phyloP scores from a whole-genome alignment of 441 rosid genomes.

The Adansonia rubrostipa region DNA sequence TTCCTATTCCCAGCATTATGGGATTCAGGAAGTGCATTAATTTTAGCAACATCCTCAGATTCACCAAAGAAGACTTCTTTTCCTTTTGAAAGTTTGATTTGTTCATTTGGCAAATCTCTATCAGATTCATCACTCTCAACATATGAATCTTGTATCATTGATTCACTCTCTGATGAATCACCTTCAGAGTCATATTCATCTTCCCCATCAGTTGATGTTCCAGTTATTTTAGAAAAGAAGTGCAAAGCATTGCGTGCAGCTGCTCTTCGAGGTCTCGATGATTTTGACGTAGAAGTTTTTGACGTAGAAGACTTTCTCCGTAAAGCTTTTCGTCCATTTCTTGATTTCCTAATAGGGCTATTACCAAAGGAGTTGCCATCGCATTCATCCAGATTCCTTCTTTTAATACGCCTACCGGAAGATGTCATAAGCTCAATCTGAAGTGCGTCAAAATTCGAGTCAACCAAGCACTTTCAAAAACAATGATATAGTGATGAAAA shows the following conservation, averaged over 20 bases:
- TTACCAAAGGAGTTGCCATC: slow-evolving; percentile 55
- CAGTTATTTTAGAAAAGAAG: slow-evolving; percentile 82
- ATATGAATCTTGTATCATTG: slow-evolving; percentile 58
- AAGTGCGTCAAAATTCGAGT: slow-evolving; percentile 25
- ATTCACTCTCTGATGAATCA: slow-evolving; percentile 77
- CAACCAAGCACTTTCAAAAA: slow-evolving; percentile 13
- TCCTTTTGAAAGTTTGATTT: slow-evolving; percentile 64
- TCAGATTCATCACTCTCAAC: slow-evolving; percentile 71
- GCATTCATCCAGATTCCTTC: slow-evolving; percentile 76
- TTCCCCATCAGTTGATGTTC: slow-evolving; percentile 77
- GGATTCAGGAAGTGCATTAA: slow-evolving; percentile 49
- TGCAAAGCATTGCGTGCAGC: slow-evolving; percentile 95
- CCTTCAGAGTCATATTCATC: slow-evolving; percentile 68
- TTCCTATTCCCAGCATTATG: slow-evolving; percentile 57
- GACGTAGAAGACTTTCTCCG: slow-evolving; percentile 68
- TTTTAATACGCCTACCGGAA: slow-evolving; percentile 95
- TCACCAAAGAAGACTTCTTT: slow-evolving; percentile 63
- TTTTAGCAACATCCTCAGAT: slow-evolving; percentile 48
- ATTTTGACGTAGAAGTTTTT: slow-evolving; percentile 68
- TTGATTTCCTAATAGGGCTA: slow-evolving; percentile 55
- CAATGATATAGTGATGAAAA: slow-evolving; percentile 16
- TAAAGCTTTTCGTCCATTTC: slow-evolving; percentile 57
- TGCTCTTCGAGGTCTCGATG: slow-evolving; percentile 87
- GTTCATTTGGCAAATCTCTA: slow-evolving; percentile 54
- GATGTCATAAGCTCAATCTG: slow-evolving; percentile 86